Evolutionary conservation across 176 grass and related monocot species (phyloP), one percentile per base, ranked within the genome.

Genomic region (Oryza glumipatula): DNA sequence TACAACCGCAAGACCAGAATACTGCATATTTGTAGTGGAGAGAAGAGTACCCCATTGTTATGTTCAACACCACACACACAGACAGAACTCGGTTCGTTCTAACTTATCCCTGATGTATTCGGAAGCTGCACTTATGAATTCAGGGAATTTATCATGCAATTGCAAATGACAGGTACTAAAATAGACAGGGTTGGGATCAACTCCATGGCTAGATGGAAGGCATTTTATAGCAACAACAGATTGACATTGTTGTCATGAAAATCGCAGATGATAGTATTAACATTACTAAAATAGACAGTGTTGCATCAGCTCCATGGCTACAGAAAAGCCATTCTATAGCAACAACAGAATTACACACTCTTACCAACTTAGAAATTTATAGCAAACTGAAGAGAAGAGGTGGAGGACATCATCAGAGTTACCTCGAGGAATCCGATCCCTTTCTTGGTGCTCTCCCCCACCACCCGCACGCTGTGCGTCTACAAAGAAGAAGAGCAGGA

Each of bases 381-480:
- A 61, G 9, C 46, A 21, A 56, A 19, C 4, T 19, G 63, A 69
- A 80, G 1, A 3, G 17, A 11, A 83, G 8, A 33, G 60, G 67
- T 11, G 3, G 60, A 8, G 2, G 6, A 39, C 15, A 2, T 48
- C 24, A 2, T 48, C 24, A 70, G n/a, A 7, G 68, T 72, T 76
- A 97, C 94, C 91, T 96, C 89, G 15, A 96, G 58, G 70, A 99
- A 99, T 44, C 89, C 81, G 79, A 96, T 75, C 44, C 82, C 91
- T 73, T 86, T 93, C 78, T 78, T 92, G 60, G 82, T 84, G 68
- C 83, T 43, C 73, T 92, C 84, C 28, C 90, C 83, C 4, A 64
- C 84, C 28, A 86, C 81, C 58, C 96, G 79, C 32, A 99, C 76
- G 21, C 96, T 91, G 51, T 98, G 96, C 19, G 93, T 98, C 91